Evolutionary conservation across 2,329 filamentous ascomycete species (phyloP).

Genomic region (Clonostachys chloroleuca): DNA sequence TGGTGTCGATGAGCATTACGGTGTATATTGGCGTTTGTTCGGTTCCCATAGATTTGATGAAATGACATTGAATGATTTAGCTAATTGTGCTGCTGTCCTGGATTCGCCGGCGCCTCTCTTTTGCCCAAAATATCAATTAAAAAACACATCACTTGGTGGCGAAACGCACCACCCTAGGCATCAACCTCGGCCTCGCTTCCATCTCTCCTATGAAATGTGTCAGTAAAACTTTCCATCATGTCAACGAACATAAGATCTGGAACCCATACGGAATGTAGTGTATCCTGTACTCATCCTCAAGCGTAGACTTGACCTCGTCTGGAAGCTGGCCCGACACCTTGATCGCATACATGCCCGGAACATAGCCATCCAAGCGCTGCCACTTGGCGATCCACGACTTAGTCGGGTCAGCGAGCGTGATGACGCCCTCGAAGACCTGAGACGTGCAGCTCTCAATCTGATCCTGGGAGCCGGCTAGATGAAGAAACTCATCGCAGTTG

Average conservation of each 20-base stretch:
- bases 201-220: slow-evolving; percentile 38
- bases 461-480: slow-evolving; percentile 74
- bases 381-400: slow-evolving; percentile 95
- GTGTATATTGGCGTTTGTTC: not conserved
- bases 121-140: not conserved
- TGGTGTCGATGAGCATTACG: not conserved
- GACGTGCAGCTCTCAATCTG: slow-evolving; percentile 90
- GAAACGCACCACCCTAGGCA: slow-evolving; percentile 16
- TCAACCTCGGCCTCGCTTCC: slow-evolving; percentile 49
- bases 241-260: slow-evolving; percentile 35
- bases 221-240: not conserved
- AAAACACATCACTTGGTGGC: slow-evolving; percentile 3
- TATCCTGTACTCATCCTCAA: slow-evolving; percentile 61
- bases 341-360: slow-evolving; percentile 85
- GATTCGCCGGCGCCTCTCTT: no score
- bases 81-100: not conserved
- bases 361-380: slow-evolving; percentile 86
- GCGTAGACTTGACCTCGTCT: slow-evolving; percentile 55
- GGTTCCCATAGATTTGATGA: not conserved
- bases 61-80: not conserved
- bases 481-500: slow-evolving; percentile 92
- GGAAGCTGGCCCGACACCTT: slow-evolving; percentile 84
- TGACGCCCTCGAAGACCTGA: slow-evolving; percentile 90
- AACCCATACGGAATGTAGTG: slow-evolving; percentile 61
- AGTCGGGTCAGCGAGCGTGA: slow-evolving; percentile 77